Base-by-base conservation (phyloP, 2,329 filamentous ascomycete species). In the Ophiocordyceps camponoti-leonardi region DNA sequence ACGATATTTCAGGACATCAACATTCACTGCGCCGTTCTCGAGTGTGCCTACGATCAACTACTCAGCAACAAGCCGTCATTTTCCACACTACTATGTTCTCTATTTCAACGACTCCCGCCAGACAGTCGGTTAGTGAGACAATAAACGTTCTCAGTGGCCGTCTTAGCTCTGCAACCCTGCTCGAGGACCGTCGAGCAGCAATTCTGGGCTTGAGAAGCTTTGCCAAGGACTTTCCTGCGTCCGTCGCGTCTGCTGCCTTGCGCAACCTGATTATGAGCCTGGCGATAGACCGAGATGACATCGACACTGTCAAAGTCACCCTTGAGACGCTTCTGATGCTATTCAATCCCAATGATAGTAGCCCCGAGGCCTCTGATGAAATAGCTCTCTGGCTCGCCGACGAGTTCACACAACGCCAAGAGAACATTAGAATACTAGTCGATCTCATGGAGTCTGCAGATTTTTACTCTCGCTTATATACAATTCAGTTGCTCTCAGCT, bases 371-470 rank as follows among this genome's bases (percentile, higher is more conserved):
- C 45, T 94, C 90, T 14, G 90, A 96, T 52, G 92, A 98, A 64
- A 93, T 98, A 54, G 83, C 83, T 18, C 69, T 96, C 26, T 98
- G 92, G 87, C 72, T 98, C 48, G 92, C 92, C 45, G 92, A 98
- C 64, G 90, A 96, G 63, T 98, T 98, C 61, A 95, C 92, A 31
- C 88, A 94, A 71, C 81, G 86, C 50, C 88, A 95, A 75, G 90
- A 96, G 65, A 96, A 98, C 61, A 90, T 95, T 49, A 90, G 86
- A 2, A 70, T 92, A 16, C 75, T 98, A 22, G 76, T 98, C 49
- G 83, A 92, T 58, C 83, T 98, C 46, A 73, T 98, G 52, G 90
- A 95, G 52, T 79, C 81, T 14, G 72, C 72, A 52, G 88, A 95
- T 56, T 94, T 94, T 57, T 94, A 93, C 63, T 84, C 86, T 20